Base-by-base conservation (phyloP, 805 yeast species). In the Saccharomycopsis oosterbeekiorum region DNA sequence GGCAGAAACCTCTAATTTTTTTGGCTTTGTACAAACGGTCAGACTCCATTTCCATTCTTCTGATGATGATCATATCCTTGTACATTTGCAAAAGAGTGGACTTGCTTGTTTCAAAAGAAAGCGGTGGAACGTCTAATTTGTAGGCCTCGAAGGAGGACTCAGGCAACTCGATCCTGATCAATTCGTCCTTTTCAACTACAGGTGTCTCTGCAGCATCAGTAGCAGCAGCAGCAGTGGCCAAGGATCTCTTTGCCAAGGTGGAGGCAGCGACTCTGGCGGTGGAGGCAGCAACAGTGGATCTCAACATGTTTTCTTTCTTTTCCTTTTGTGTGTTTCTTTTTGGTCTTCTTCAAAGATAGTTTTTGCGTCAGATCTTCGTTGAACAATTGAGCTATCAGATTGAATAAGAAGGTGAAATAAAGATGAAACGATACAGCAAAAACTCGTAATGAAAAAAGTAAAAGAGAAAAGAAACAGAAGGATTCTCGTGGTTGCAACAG, bases 1-100 rank as follows among this genome's bases (percentile, higher is more conserved):
- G 99, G 79, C 99, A 94, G 86, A 94, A 94, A 69, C 99, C 99
- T 80, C 98, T 85, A 72, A 94, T 92, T 79, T 93, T 91, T 82
- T 94, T 94, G 70, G 98, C 97, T 81, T 94, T 94, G 82, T 94
- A 94, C 67, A 94, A 80, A 39, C 97, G 98, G 74, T 94, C 99
- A 65, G 98, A 85, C 51, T 97, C 96, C 97, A 94, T 93, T 80
- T 94, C 99, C 94, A 94, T 85, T 78, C 99, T 88, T 82, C 96
- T 86, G 73, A 93, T 85, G 67, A 86, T 77, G 68, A 87, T 84
- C 98, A 94, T 92, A 74, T 93, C 96, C 78, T 90, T 88, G 84
- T 92, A 94, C 97, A 94, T 90, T 72, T 91, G 84, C 70, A 94
- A 79, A 69, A 94, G 76, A 61, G 85, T 81, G 58, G 82, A 80